Percentiles rank a stretch among this genome's conserved stretches.
Evolutionary conservation across 352 stramenopile genomes (phyloP).

Genomic region (Phytophthora tubulina): DNA sequence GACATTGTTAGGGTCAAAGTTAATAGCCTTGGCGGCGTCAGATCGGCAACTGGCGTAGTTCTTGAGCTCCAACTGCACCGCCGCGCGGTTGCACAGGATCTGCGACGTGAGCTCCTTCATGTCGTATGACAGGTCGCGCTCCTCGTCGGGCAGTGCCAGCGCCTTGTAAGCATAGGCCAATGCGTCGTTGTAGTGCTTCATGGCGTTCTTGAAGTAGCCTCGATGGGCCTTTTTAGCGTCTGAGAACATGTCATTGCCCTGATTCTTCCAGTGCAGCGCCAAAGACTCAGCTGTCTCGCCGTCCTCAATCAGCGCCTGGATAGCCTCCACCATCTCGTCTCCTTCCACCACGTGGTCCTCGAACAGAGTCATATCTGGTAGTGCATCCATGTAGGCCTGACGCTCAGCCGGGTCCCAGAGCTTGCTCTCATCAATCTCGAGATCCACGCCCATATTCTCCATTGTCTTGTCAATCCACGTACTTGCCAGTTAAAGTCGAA

Average conservation of each 20-base stretch:
- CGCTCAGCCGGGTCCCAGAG: slow-evolving; percentile 80
- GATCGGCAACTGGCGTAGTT: slow-evolving; percentile 90
- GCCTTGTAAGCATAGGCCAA: slow-evolving; percentile 84
- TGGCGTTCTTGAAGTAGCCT: slow-evolving; percentile 77
- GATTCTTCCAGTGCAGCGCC: slow-evolving; percentile 90
- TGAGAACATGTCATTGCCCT: slow-evolving; percentile 88
- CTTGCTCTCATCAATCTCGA: slow-evolving; percentile 91
- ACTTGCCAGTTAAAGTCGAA: slow-evolving; percentile 12
- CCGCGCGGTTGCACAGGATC: slow-evolving; percentile 85
- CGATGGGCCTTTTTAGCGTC: slow-evolving; percentile 77
- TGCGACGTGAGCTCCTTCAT: slow-evolving; percentile 78
- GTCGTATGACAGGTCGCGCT: slow-evolving; percentile 70
- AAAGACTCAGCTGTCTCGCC: slow-evolving; percentile 88
- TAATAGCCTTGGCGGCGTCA: slow-evolving; percentile 78
- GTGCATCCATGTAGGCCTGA: slow-evolving; percentile 86
- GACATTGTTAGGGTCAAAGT: slow-evolving; percentile 74
- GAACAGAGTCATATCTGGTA: slow-evolving; percentile 91
- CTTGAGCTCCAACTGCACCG: slow-evolving; percentile 84
- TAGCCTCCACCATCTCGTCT: slow-evolving; percentile 88
- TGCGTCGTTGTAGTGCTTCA: slow-evolving; percentile 85
- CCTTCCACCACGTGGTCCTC: slow-evolving; percentile 89
- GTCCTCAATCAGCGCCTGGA: slow-evolving; percentile 89
- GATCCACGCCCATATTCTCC: slow-evolving; percentile 74
- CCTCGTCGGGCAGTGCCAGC: slow-evolving; percentile 64
- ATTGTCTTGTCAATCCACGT: slow-evolving; percentile 40